These are phyloP conservation scores for Eimeria maxima DNA, from an alignment of 169 alveolate species.

Conservation along the genomic window DNA sequence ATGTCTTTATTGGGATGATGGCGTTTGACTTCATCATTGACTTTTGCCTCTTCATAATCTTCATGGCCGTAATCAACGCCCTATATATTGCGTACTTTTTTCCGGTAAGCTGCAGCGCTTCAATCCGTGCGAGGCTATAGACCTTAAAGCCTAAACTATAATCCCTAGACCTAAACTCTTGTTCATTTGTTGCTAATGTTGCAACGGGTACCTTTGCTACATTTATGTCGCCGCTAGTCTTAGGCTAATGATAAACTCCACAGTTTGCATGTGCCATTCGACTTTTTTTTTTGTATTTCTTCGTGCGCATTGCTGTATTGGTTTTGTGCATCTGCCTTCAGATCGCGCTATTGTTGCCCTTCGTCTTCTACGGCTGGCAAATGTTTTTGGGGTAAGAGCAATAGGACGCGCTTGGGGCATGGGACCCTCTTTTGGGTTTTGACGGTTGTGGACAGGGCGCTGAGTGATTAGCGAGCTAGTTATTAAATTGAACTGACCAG, in stretches of 20 bases:
- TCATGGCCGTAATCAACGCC: conserved; percentile 30
- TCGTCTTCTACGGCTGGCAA: conserved; percentile 36
- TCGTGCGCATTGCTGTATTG: neutral
- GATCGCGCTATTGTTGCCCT: neutral
- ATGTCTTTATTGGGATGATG: conserved; percentile 29
- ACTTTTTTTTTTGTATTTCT: neutral
- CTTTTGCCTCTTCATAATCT: conserved; percentile 17
- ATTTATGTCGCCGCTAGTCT: neutral
- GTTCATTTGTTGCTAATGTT: neutral
- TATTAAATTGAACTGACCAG: too few relatives aligned
- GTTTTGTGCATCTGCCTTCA: neutral
- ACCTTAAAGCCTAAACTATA: neutral
- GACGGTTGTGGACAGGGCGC: neutral
- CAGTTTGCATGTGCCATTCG: too few relatives aligned
- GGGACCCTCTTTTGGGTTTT: neutral
- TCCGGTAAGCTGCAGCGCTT: neutral
- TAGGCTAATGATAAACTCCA: neutral
- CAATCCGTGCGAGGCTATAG: neutral
- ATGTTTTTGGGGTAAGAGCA: neutral
- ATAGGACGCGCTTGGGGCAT: neutral
- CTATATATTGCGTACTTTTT: conserved; percentile 16
- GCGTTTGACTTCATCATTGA: conserved; percentile 7
- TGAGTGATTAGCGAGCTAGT: neutral
- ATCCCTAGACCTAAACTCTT: neutral
- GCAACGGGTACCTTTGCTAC: too few relatives aligned